Evolutionary conservation across 257 asterid genomes (phyloP).

Genomic region (Mentha longifolia): DNA sequence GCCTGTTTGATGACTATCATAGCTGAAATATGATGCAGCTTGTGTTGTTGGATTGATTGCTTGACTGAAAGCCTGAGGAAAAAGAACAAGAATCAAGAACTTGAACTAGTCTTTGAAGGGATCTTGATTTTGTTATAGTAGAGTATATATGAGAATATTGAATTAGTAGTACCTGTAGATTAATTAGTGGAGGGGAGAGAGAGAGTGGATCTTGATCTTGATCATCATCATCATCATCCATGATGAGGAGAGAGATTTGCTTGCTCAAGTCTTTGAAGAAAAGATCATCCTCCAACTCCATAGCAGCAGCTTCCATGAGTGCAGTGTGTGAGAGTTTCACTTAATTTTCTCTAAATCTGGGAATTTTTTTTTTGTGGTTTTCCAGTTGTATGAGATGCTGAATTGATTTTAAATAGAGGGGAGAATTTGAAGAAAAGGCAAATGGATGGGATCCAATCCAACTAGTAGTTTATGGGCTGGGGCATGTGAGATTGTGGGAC

Average conservation of each 20-base stretch:
- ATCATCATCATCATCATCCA: constrained; percentile 81
- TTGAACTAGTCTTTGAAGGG: neutral
- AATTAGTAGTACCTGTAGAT: constrained; percentile 54
- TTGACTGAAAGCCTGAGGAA: constrained; percentile 48
- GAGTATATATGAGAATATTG: neutral
- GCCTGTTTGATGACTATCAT: constrained; percentile 48
- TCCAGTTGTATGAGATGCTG: constrained; percentile 38
- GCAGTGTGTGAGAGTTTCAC: constrained; percentile 1
- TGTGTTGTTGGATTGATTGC: constrained; percentile 49
- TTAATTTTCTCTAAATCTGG: neutral
- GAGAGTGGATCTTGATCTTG: constrained; percentile 15
- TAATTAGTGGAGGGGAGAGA: constrained; percentile 46
- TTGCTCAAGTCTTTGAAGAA: constrained; percentile 84
- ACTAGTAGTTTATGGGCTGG: constrained; percentile 40
- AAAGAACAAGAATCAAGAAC: too few species aligned
- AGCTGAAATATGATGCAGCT: constrained; percentile 34
- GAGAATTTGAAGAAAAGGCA: constrained; percentile 20
- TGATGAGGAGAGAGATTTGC: constrained; percentile 76
- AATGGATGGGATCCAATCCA: constrained; percentile 50
- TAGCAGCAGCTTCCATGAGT: constrained; percentile 56
- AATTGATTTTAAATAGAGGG: constrained; percentile 48
- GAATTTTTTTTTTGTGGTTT: neutral
- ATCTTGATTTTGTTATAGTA: neutral
- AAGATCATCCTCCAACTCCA: constrained; percentile 78
- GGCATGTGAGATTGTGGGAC: constrained; percentile 70